These are phyloP conservation scores for Macrolepiota dolichaula DNA, from an alignment of 768 basidiomycete species.

Conservation along the genomic window DNA sequence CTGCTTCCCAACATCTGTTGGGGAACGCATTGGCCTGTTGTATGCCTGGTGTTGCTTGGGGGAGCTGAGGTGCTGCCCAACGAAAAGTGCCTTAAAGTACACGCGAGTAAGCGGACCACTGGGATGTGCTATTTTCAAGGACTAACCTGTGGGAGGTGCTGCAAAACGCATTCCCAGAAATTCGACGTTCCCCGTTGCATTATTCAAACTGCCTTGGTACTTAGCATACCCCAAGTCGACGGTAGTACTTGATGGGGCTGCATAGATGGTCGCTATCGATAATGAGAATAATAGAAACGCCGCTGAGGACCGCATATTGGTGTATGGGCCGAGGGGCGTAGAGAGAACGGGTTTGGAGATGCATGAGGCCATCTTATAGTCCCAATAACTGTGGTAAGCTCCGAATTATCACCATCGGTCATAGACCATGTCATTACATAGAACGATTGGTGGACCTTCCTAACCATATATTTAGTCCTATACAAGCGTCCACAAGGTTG, in stretches of 20 bases:
- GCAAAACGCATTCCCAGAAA: slow-evolving; percentile 49
- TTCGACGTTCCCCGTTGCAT: slow-evolving; percentile 27
- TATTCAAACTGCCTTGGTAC: slow-evolving; percentile 37
- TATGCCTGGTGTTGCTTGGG: neutral
- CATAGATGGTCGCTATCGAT: neutral
- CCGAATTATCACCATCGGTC: neutral
- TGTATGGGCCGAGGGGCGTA: neutral
- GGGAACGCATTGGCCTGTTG: slow-evolving; percentile 3
- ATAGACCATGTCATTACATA: neutral
- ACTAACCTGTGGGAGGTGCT: slow-evolving; percentile 41
- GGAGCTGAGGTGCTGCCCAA: slow-evolving; percentile 9
- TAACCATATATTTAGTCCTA: neutral
- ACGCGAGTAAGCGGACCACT: neutral
- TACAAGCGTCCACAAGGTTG: neutral
- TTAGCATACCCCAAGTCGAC: slow-evolving; percentile 43
- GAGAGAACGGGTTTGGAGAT: neutral
- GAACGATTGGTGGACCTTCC: neutral
- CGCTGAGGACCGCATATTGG: neutral
- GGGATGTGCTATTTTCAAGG: neutral
- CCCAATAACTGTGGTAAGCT: neutral
- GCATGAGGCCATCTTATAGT: neutral
- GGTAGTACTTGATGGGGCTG: slow-evolving; percentile 6
- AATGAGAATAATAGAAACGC: neutral
- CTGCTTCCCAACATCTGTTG: neutral
- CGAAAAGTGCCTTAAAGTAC: slow-evolving; percentile 4